Evolutionary conservation across 305 asterid genomes (phyloP), one percentile per base, ranked within the genome.

Genomic region (Rubia balearica): DNA sequence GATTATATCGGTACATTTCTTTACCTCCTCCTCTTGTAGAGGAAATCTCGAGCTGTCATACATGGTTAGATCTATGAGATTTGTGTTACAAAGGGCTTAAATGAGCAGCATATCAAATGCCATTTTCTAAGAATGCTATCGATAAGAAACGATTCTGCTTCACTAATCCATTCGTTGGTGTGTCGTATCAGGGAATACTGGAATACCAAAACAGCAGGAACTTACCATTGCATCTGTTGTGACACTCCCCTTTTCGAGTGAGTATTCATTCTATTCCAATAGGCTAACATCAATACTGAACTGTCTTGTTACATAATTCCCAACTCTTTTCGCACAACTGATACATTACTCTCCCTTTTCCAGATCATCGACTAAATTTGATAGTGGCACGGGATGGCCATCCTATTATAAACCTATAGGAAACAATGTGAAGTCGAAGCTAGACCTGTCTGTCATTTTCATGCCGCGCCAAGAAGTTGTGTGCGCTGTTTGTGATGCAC

Each of bases 361-460:
- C 74, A 92, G 98, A 77, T 92, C 98, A 68, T 81, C 94, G 13
- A 88, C 96, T 71, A 92, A 92, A 76, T 92, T 88, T 66, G 96
- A 90, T 10, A 92, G 98, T 57, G 96, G 98, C 64, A 92, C 96
- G 0, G 98, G 98, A 61, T 92, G 98, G 96, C 98, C 98, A 46
- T 92, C 98, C 7, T 92, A 92, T 70, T 86, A 88, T 73, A 78
- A 83, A 65, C 94, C 98, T 7, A 71, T 90, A 7, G 92, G 84
- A 33, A 77, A 84, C 84, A 92, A 90, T 14, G 98, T 85, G 87
- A 88, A 85, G 78, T 90, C 96, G 6, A 90, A 92, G 77, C 78
- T 90, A 70, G 98, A 92, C 82, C 57, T 85, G 81, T 92, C 98
- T 7, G 79, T 92, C 65, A 87, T 92, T 63, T 81, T 90, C 88